Evolutionary conservation across 2,329 filamentous ascomycete species (phyloP).

Genomic region (Didymella pomorum): DNA sequence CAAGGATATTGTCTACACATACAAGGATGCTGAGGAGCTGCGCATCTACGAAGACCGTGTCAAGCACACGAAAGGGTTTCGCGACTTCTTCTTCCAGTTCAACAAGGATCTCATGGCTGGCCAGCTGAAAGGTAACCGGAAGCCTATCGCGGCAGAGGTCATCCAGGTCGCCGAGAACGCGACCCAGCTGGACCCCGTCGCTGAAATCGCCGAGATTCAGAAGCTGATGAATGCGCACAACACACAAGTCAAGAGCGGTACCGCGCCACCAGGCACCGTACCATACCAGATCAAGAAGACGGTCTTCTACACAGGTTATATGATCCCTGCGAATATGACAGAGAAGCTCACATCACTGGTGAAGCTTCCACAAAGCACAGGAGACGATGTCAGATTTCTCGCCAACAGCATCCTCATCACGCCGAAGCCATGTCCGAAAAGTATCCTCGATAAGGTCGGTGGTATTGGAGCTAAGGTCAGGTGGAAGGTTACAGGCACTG

Average conservation of each 20-base stretch:
- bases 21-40: slow-evolving; percentile 82
- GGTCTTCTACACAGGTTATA: slow-evolving; percentile 91
- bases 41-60: slow-evolving; percentile 70
- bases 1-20: slow-evolving; percentile 82
- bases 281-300: slow-evolving; percentile 80
- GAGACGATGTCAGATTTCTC: slow-evolving; percentile 79
- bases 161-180: slow-evolving; percentile 83
- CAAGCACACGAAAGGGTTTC: slow-evolving; percentile 79
- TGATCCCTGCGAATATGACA: slow-evolving; percentile 76
- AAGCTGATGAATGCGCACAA: slow-evolving; percentile 92
- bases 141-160: slow-evolving; percentile 78
- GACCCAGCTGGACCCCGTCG: slow-evolving; percentile 76
- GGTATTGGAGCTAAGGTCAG: slow-evolving; percentile 83
- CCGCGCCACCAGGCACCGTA: slow-evolving; percentile 55
- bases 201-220: slow-evolving; percentile 84
- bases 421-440: slow-evolving; percentile 74
- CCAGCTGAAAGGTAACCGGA: slow-evolving; percentile 60
- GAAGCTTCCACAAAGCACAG: slow-evolving; percentile 66
- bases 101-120: slow-evolving; percentile 66
- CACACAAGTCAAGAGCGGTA: slow-evolving; percentile 59
- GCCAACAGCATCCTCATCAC: slow-evolving; percentile 93
- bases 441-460: slow-evolving; percentile 82
- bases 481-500: slow-evolving; percentile 84
- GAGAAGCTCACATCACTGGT: slow-evolving; percentile 76
- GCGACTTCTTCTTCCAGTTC: slow-evolving; percentile 81